These are phyloP conservation scores for Polyplosphaeria fusca DNA, from an alignment of 495 filamentous ascomycete genomes.

Conservation along the genomic window DNA sequence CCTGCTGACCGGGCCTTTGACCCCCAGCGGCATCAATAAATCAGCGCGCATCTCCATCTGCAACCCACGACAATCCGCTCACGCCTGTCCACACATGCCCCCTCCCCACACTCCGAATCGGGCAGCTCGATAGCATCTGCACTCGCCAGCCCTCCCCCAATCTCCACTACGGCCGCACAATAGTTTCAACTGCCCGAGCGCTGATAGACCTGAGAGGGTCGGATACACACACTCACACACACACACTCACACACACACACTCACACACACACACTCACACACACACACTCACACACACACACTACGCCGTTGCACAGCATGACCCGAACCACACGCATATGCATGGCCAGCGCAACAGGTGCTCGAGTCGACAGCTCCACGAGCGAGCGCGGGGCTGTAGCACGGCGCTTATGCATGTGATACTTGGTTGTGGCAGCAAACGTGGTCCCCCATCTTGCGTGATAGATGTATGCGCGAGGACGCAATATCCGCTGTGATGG, in stretches of 20 bases:
- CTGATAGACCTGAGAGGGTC: no score
- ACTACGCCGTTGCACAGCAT: constrained; percentile 10
- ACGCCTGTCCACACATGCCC: constrained; percentile 13
- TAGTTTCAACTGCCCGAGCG: neutral
- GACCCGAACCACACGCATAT: neutral
- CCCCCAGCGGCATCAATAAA: neutral
- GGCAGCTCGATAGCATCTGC: neutral
- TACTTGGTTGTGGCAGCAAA: no score
- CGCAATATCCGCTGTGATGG: constrained; percentile 9
- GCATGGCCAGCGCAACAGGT: constrained; percentile 22
- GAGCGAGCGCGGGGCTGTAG: neutral
- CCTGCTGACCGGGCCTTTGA: neutral
- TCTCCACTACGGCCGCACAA: neutral
- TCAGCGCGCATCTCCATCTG: constrained; percentile 11
- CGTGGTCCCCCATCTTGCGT: no score
- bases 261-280: no score
- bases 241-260: no score
- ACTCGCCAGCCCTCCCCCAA: neutral
- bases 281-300: neutral
- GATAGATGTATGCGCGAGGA: neutral
- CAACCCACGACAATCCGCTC: neutral
- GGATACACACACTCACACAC: no score
- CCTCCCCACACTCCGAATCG: neutral
- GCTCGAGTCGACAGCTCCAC: neutral
- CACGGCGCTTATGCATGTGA: constrained; percentile 33